Evolutionary conservation across 306 rosid species (phyloP).

Genomic region (barrel medic (Medicago truncatula)): DNA sequence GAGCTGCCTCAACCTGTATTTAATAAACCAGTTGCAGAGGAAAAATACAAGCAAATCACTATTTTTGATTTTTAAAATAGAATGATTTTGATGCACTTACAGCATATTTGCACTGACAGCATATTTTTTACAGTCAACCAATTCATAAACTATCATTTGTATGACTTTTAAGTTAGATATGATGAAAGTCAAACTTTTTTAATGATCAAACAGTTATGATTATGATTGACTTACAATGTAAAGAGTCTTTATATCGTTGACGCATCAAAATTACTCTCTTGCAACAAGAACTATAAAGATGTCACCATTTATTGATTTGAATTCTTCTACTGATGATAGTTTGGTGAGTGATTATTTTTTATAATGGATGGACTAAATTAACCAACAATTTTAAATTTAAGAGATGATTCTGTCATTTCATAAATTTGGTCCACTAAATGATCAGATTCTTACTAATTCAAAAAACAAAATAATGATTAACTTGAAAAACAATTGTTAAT

Average conservation of each 20-base stretch:
- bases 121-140: too few relatives aligned
- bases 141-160: too few relatives aligned
- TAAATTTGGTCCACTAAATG: neutral
- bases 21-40: conserved; percentile 38
- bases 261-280: too few relatives aligned
- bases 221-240: too few relatives aligned
- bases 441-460: neutral
- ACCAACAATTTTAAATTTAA: neutral
- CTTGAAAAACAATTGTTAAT: conserved; percentile 4
- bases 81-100: too few relatives aligned
- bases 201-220: too few relatives aligned
- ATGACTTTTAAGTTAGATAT: too few relatives aligned
- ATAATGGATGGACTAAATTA: neutral
- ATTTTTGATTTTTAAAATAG: neutral
- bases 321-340: neutral
- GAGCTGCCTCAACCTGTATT: conserved; percentile 87
- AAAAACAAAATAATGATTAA: neutral
- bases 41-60: neutral
- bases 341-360: neutral
- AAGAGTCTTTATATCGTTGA: too few relatives aligned
- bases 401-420: neutral
- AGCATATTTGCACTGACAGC: too few relatives aligned
- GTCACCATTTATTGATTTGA: neutral
- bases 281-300: neutral
- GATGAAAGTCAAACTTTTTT: too few relatives aligned